Evolutionary conservation across 2,329 filamentous ascomycete species (phyloP), one percentile per base, ranked within the genome.

Genomic region (Orbilia ellipsospora): DNA sequence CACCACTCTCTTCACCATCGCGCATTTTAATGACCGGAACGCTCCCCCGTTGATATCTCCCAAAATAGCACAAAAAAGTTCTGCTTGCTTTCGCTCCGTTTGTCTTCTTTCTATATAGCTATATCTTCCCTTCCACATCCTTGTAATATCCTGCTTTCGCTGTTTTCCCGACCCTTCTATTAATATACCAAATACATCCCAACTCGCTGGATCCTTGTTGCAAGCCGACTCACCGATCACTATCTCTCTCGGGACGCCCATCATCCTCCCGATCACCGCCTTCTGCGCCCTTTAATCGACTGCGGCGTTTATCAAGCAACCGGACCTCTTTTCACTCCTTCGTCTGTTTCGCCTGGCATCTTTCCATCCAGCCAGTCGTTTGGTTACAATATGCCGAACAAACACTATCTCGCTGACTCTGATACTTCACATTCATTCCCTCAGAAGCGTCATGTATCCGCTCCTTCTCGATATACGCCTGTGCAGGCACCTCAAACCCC

Each of bases 391-490:
- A 75, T 75, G 72, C 64, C 72, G 72, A 69, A 69, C 64, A 75
- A 75, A 31, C 72, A 75, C 31, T 75, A 75, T 51, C 64, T 75
- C 20, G 20, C 40, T 36, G 72, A 75, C 44, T 40, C 59, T 8
- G 72, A 75, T 12, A 48, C 28, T 42, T 45, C 64, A 55, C 54
- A 65, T 26, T 64, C 72, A 12, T 75, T 75, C 52, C 64, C 72
- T 55, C 64, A 64, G 28, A 75, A 75, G 20, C 72, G 72, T n/a
- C 72, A 75, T 75, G 64, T 69, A 28, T 75, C 72, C 56, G 72
- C 72, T 44, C 72, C 72, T n/a, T 64, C 72, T 44, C 51, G 72
- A 75, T 75, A 75, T 20, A 59, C 55, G 40, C 72, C 72, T 15
- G 60, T 69, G 36, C 64, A 75, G 54, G 54, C 64, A 2, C 72